phyloP scores from a whole-genome alignment of 1,284 basidiomycete genomes.

The Omphalotus olearius region DNA sequence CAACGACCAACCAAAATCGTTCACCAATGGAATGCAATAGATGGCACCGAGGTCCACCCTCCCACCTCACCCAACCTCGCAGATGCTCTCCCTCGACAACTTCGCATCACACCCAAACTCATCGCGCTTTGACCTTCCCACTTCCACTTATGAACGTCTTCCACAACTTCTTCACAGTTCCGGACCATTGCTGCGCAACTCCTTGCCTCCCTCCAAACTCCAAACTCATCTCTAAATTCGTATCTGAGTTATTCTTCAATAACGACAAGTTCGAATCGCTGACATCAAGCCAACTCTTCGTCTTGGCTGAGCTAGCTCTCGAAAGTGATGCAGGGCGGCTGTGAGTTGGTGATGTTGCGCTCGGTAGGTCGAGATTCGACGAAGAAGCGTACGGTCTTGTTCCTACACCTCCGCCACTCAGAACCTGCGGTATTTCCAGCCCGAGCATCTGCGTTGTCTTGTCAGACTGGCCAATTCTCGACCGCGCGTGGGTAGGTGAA shows the following conservation, averaged over 20 bases:
- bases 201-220: neutral
- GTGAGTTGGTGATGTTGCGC: neutral
- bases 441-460: neutral
- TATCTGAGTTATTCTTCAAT: neutral
- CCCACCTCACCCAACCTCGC: too few relatives aligned
- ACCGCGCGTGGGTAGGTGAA: neutral
- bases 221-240: neutral
- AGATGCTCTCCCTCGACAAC: too few relatives aligned
- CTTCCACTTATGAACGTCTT: neutral
- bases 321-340: neutral
- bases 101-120: too few relatives aligned
- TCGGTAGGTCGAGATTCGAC: neutral
- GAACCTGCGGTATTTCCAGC: neutral
- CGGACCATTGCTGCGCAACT: neutral
- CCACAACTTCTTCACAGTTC: constrained; percentile 3
- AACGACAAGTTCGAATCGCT: neutral
- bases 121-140: neutral
- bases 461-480: neutral
- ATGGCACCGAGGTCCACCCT: too few relatives aligned
- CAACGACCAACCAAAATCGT: too few relatives aligned
- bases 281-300: neutral
- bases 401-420: too few relatives aligned
- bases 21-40: too few relatives aligned
- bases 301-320: neutral
- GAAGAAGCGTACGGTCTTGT: neutral